Evolutionary conservation across 2,329 filamentous ascomycete species (phyloP), one percentile per base, ranked within the genome.

Genomic region (Thermothelomyces thermophilus): DNA sequence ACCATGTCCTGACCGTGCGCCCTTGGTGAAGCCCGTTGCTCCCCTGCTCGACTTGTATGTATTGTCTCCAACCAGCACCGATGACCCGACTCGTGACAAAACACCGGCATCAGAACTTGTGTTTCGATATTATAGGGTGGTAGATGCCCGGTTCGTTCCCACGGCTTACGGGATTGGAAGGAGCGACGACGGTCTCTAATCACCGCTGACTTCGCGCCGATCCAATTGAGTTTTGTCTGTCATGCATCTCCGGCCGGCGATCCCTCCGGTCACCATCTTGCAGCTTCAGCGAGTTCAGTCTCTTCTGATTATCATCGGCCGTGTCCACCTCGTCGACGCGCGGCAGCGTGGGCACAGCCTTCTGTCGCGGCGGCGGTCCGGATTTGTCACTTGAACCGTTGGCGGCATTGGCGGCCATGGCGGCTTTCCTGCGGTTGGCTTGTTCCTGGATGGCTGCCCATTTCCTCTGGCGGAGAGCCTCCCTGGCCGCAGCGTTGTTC

Each of bases 361-460:
- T 42, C 24, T 54, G 67, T 31, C 66, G 63, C 37, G 64, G 59
- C 5, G 64, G 63, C 8, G 59, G 61, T 26, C 64, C 64, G 19
- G 66, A 55, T 4, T 63, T 62, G 43, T 62, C 61, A 17, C 65
- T 61, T 17, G 65, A 68, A 43, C 70, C 67, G 46, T 64, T 65
- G 16, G n/a, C n/a, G n/a, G n/a, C n/a, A n/a, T n/a, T n/a, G n/a
- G n/a, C n/a, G n/a, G n/a, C n/a, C n/a, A n/a, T n/a, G n/a, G n/a
- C n/a, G n/a, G 67, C 62, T 58, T 84, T 84, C 62, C 80, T 79
- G 58, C 82, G 79, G 60, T 86, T 83, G 34, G 90, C 90, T 66
- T 89, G 83, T 58, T 93, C 86, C 43, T 83, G 79, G 36, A 98
- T 77, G 55, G 84, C 83, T 48, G 91, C 89, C 93, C 93, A 98